These are phyloP conservation scores for Beauveria brongniartii DNA, from an alignment of 2,329 filamentous ascomycete genomes.

Conservation along the genomic window DNA sequence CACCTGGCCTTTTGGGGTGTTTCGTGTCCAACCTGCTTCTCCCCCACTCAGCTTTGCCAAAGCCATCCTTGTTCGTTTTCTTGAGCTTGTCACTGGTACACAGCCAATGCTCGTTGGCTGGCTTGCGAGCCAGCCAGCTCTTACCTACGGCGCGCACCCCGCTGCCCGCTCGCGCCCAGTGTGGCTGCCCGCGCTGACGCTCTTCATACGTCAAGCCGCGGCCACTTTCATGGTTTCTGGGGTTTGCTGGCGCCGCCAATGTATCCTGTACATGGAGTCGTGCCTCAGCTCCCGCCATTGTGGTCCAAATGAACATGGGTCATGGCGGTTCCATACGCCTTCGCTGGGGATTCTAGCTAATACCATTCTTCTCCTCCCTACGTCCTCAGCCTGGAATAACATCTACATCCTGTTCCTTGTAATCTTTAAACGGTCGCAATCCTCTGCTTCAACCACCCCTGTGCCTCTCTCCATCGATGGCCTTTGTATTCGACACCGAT, in stretches of 20 bases:
- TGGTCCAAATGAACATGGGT: constrained; percentile 6
- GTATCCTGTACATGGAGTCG: constrained; percentile 3
- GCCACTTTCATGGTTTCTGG: constrained; percentile 4
- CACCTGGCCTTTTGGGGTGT: neutral
- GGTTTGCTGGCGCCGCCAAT: constrained; percentile 8
- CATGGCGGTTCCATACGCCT: constrained; percentile 7
- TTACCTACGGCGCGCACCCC: neutral
- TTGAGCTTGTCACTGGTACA: constrained; percentile 5
- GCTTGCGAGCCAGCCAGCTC: neutral
- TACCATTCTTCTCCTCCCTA: constrained; percentile 1
- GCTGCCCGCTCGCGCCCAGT: neutral
- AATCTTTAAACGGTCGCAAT: neutral
- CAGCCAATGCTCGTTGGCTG: constrained; percentile 10
- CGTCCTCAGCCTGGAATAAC: neutral
- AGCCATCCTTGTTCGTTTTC: constrained; percentile 3
- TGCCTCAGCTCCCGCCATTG: constrained; percentile 7
- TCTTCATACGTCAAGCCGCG: neutral
- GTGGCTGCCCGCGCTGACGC: constrained; percentile 6
- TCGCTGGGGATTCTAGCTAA: constrained; percentile 5
- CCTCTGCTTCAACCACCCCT: neutral
- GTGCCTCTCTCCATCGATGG: neutral
- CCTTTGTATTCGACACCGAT: neutral
- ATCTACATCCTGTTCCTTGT: neutral
- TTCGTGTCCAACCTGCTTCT: neutral
- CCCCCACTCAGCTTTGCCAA: constrained; percentile 6